A percentile compares a stretch with the other conserved stretches of the same genome.
phyloP scores from a whole-genome alignment of 2,329 filamentous ascomycete genomes.

The Beauveria pseudobassiana region DNA sequence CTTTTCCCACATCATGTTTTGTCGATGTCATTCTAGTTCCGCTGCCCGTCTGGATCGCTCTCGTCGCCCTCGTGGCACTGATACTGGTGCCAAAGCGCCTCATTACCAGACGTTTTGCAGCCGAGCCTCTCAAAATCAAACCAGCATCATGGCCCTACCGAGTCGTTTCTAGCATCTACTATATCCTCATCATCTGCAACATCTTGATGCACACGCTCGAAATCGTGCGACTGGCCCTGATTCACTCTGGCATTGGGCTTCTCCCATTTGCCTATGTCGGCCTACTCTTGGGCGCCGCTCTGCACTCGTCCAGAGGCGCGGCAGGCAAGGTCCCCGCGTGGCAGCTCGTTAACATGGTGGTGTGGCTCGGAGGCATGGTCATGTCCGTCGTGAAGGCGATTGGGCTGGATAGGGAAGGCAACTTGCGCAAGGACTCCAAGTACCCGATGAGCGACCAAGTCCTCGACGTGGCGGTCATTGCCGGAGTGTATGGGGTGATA shows the following conservation, averaged over 20 bases:
- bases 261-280: conserved; percentile 7
- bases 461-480: conserved; percentile 7
- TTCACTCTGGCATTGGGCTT: conserved; percentile 6
- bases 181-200: conserved; percentile 3
- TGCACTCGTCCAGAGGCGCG: conserved; percentile 1
- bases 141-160: background rate
- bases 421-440: conserved; percentile 1
- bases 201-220: conserved; percentile 9
- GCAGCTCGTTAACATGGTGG: conserved; percentile 1
- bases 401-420: background rate
- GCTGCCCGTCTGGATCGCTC: conserved; percentile 6
- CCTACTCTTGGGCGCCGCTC: background rate
- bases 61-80: background rate
- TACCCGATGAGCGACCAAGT: conserved; percentile 10
- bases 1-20: conserved; percentile 8
- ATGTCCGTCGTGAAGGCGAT: conserved; percentile 4
- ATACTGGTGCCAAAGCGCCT: background rate
- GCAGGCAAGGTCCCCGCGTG: background rate
- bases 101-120: background rate
- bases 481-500: conserved; percentile 6
- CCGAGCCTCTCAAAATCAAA: background rate
- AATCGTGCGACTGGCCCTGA: conserved; percentile 3
- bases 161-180: background rate
- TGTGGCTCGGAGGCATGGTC: conserved; percentile 4
- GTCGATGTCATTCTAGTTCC: conserved; percentile 8